These are phyloP conservation scores for Cryoendolithus antarcticus DNA, from an alignment of 2,329 filamentous ascomycete genomes.

Conservation along the genomic window DNA sequence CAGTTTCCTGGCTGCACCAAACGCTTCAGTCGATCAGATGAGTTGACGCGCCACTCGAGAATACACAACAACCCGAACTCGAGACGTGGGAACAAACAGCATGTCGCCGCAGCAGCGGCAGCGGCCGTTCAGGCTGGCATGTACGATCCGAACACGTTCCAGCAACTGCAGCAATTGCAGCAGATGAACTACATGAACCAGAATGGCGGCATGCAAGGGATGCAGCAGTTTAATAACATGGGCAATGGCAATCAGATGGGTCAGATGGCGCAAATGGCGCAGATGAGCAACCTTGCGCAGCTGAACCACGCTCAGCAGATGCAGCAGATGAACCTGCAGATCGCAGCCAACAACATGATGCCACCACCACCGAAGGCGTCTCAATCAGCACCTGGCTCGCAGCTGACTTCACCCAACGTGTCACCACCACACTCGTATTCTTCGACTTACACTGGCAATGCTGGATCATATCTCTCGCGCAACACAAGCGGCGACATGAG, in stretches of 20 bases:
- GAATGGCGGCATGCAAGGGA: conserved; percentile 19
- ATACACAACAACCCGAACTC: conserved; percentile 99
- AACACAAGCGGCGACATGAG: conserved; percentile 38
- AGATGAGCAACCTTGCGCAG: conserved; percentile 8
- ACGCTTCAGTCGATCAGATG: conserved; percentile 91
- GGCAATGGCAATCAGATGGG: conserved; percentile 13
- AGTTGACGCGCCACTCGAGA: conserved; percentile 89
- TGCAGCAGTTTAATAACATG: conserved; percentile 50
- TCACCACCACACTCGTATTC: conserved; percentile 84
- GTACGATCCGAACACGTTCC: conserved; percentile 35
- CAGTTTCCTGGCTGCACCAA: conserved; percentile 92
- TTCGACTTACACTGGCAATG: conserved; percentile 42
- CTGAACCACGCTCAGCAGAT: conserved; percentile 8
- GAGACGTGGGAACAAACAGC: conserved; percentile 76
- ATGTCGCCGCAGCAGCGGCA: conserved; percentile 47
- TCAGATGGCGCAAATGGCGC: conserved; percentile 16
- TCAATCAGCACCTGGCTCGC: conserved; percentile 76
- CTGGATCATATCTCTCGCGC: conserved; percentile 45
- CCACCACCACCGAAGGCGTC: conserved; percentile 66
- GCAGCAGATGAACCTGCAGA: conserved; percentile 6
- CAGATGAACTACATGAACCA: conserved; percentile 64
- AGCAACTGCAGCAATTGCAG: conserved; percentile 52
- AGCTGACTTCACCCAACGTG: conserved; percentile 84
- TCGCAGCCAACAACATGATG: conserved; percentile 49
- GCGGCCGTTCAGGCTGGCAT: conserved; percentile 40